Percentiles rank a stretch among this genome's conserved stretches.
These are phyloP conservation scores for Cercophora scortea DNA, from an alignment of 495 filamentous ascomycete species.

Conservation along the genomic window DNA sequence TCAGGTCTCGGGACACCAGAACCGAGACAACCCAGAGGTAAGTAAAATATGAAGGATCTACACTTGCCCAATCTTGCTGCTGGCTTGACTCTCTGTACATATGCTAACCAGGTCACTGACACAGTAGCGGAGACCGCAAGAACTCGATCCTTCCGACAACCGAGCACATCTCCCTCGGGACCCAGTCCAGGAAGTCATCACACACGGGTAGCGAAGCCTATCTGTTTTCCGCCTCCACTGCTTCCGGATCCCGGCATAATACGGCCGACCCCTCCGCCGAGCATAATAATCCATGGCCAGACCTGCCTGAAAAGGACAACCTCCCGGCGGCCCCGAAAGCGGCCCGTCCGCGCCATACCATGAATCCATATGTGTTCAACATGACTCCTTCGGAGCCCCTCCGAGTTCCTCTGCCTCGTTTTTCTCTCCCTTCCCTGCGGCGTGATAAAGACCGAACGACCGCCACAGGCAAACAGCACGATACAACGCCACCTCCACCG, in stretches of 20 bases:
- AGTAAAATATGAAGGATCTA: neutral
- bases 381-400: too few species aligned
- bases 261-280: neutral
- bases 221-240: neutral
- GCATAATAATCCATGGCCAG: neutral
- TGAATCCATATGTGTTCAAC: too few species aligned
- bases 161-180: slow-evolving; percentile 1
- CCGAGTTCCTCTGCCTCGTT: too few species aligned
- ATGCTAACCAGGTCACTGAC: neutral
- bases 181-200: neutral
- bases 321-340: too few species aligned
- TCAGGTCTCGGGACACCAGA: neutral
- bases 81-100: neutral
- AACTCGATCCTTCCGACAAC: neutral
- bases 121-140: neutral
- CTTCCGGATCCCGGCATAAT: neutral
- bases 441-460: too few species aligned
- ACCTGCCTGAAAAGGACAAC: neutral
- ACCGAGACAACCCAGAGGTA: neutral
- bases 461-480: too few species aligned
- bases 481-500: too few species aligned
- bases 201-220: neutral
- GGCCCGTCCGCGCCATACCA: too few species aligned
- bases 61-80: neutral
- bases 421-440: too few species aligned